Base-by-base conservation (phyloP, 495 filamentous ascomycete genomes). In the Monascus purpureus region DNA sequence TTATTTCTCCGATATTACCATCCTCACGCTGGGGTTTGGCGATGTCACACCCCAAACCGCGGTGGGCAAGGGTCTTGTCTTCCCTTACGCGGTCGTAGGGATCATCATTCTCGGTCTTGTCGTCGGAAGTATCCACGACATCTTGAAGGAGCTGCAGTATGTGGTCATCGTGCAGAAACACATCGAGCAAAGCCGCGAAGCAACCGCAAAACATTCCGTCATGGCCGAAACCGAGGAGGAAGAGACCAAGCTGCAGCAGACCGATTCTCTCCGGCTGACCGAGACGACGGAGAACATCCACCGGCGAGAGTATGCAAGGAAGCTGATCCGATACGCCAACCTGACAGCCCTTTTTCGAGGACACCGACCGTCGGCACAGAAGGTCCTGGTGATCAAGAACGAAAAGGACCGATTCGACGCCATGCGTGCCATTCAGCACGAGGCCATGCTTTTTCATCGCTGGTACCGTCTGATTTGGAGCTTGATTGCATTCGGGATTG, bases 81-180 rank as follows among this genome's bases (percentile, higher is more conserved):
- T 93, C 17, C 85, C 86, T 0, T 95, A 77, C 41, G 75, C 86
- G 0, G 72, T 93, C 2, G 70, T 86, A 13, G 88, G 87, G 5
- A 79, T 94, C 29, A 75, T 88, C 28, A 86, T 79, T 35, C 61
- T 95, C 3, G 88, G 87, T 72, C 61, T 95, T 17, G 80, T 93
- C 15, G 76, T 94, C 18, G 75, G 76, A 11, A 88, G 82, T 33
- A 82, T 94, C 33, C 71, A 82, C 24, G 76, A 65, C 18, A 83
- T 82, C 36, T 69, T 70, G 2, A 36, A 46, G 13, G 72, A 82
- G 32, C 55, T 85, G 18, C 67, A 72, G 12, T 62, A 72, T 28
- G 72, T 75, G 33, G 79, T 83, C 15, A 60, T 87, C 19, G 58
- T 85, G 33, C 69, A 67, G 41, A 67, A 59, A 19, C 80, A 81